Evolutionary conservation across 1,139 yeast species (phyloP).

Genomic region (Sugiyamaella castrensis): DNA sequence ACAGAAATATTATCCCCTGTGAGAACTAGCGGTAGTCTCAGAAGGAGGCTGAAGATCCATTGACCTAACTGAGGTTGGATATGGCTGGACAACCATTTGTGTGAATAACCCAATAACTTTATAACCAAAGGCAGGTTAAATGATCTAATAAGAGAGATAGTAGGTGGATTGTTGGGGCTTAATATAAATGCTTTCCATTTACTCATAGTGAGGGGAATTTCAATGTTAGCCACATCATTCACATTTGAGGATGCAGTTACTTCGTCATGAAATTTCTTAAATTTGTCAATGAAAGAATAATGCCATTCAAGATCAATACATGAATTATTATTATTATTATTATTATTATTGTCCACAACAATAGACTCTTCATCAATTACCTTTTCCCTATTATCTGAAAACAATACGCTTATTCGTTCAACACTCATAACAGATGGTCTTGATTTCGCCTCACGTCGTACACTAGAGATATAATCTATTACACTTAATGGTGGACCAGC

Average conservation of each 20-base stretch:
- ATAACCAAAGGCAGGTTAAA: slow-evolving; percentile 24
- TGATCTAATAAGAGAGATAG: slow-evolving; percentile 11
- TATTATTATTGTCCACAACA: neutral
- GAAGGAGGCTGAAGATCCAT: slow-evolving; percentile 44
- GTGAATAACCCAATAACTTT: slow-evolving; percentile 28
- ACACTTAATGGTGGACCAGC: slow-evolving; percentile 23
- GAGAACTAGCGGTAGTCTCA: slow-evolving; percentile 40
- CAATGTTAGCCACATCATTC: neutral
- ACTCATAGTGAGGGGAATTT: slow-evolving; percentile 26
- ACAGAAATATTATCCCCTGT: slow-evolving; percentile 40
- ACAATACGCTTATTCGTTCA: neutral
- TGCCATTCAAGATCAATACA: slow-evolving; percentile 2
- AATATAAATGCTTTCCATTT: slow-evolving; percentile 27
- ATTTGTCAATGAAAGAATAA: slow-evolving; percentile 4
- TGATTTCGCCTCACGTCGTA: slow-evolving; percentile 26
- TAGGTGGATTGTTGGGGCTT: slow-evolving; percentile 15
- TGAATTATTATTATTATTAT: neutral
- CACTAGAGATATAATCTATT: slow-evolving; percentile 26
- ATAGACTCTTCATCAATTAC: slow-evolving; percentile 1
- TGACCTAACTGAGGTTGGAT: slow-evolving; percentile 22
- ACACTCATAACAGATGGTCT: slow-evolving; percentile 22
- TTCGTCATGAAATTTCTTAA: neutral
- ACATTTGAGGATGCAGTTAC: neutral
- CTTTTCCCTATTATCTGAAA: neutral
- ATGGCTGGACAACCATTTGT: slow-evolving; percentile 30